Percentiles rank a stretch among this genome's conserved stretches.
phyloP scores from a whole-genome alignment of 805 yeast species.

The Peterozyma toletana region DNA sequence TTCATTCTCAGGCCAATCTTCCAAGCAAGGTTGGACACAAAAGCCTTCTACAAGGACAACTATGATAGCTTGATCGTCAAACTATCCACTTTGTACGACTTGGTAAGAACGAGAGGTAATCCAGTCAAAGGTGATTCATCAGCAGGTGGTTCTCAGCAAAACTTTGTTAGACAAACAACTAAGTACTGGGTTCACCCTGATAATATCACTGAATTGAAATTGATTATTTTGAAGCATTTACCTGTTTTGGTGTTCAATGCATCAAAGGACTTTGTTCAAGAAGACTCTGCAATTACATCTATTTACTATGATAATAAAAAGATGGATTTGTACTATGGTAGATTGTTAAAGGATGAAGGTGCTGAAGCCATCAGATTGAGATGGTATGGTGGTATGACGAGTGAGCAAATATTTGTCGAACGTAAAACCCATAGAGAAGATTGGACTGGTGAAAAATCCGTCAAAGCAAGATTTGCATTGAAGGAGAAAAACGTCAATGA shows the following conservation, averaged over 20 bases:
- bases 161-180: conserved; percentile 96
- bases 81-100: conserved; percentile 80
- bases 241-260: conserved; percentile 97
- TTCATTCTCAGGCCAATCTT: conserved; percentile 77
- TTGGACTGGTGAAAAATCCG: conserved; percentile 99
- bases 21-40: conserved; percentile 85
- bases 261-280: conserved; percentile 89
- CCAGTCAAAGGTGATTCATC: conserved; percentile 81
- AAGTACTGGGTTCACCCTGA: conserved; percentile 99
- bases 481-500: conserved; percentile 88
- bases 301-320: conserved; percentile 89
- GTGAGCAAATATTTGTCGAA: conserved; percentile 90
- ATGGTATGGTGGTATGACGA: conserved; percentile 98
- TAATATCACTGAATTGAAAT: conserved; percentile 91
- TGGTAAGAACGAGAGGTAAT: conserved; percentile 93
- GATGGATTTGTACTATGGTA: conserved; percentile 88
- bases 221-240: conserved; percentile 85
- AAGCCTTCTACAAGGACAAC: conserved; percentile 94
- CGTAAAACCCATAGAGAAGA: conserved; percentile 98
- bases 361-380: conserved; percentile 97
- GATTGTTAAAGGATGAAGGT: conserved; percentile 94
- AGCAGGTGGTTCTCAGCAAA: conserved; percentile 98
- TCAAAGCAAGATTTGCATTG: conserved; percentile 89
- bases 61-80: conserved; percentile 86
- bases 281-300: conserved; percentile 94